These are phyloP conservation scores for Mucor ambiguus DNA, from an alignment of 371 early-diverging fungal genomes.

Conservation along the genomic window DNA sequence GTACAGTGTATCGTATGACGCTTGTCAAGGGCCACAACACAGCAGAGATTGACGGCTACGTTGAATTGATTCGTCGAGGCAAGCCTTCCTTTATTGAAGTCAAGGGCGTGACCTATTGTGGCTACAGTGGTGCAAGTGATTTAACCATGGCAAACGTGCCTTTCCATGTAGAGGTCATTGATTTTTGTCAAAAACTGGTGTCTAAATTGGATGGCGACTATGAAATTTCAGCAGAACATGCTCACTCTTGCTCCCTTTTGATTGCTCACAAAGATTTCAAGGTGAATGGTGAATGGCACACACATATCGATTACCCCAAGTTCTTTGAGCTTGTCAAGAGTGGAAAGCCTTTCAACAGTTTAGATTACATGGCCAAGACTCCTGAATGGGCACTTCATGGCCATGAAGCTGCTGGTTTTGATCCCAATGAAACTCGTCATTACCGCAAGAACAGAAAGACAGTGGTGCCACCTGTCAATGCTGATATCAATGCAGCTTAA, in stretches of 20 bases:
- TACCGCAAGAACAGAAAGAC: conserved; percentile 62
- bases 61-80: conserved; percentile 71
- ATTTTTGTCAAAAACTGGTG: conserved; percentile 66
- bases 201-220: conserved; percentile 64
- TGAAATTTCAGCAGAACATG: conserved; percentile 78
- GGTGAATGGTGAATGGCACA: conserved; percentile 75
- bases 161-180: conserved; percentile 78
- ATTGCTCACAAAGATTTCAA: conserved; percentile 73
- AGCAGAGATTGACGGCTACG: conserved; percentile 73
- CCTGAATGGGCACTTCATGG: conserved; percentile 83
- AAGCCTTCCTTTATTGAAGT: conserved; percentile 83
- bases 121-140: conserved; percentile 67
- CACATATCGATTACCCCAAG: conserved; percentile 79
- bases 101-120: conserved; percentile 76
- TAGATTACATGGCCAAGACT: conserved; percentile 76
- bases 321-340: conserved; percentile 71
- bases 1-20: conserved; percentile 81
- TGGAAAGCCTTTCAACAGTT: conserved; percentile 65
- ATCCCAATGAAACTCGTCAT: conserved; percentile 73
- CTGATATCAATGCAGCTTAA: conserved; percentile 1
- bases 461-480: conserved; percentile 26
- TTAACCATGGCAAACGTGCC: conserved; percentile 79
- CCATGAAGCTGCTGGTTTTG: conserved; percentile 74
- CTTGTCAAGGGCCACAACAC: conserved; percentile 82
- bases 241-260: conserved; percentile 76